Percentiles rank a stretch among this genome's conserved stretches.
Evolutionary conservation across 345 rosid species (phyloP).

Genomic region (Euphorbia pulcherrima): DNA sequence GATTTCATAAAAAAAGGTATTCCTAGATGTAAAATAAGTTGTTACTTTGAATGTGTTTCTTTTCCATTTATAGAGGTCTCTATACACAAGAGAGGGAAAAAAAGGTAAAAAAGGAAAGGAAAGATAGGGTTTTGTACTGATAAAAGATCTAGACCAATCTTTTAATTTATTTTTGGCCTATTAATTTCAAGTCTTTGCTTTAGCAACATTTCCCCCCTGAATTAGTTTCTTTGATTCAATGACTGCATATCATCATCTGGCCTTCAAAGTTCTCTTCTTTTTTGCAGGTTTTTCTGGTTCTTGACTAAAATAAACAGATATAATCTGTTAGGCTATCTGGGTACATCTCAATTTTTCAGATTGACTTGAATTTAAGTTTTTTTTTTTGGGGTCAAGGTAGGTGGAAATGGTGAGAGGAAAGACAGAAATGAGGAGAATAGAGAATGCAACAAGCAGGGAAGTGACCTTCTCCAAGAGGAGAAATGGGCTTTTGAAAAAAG

Average conservation of each 20-base stretch:
- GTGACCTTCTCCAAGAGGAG: slow-evolving; percentile 42
- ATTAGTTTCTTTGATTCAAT: too few relatives aligned
- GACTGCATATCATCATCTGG: neutral
- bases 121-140: too few relatives aligned
- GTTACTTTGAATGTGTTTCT: too few relatives aligned
- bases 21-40: too few relatives aligned
- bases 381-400: neutral
- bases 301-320: neutral
- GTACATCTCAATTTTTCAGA: neutral
- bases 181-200: too few relatives aligned
- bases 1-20: too few relatives aligned
- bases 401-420: slow-evolving; percentile 45
- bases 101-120: too few relatives aligned
- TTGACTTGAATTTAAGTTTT: neutral
- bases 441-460: slow-evolving; percentile 47
- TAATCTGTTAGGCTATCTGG: slow-evolving; percentile 5
- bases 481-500: slow-evolving; percentile 33
- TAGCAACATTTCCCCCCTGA: neutral
- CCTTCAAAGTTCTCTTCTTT: neutral
- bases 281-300: neutral
- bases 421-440: slow-evolving; percentile 48
- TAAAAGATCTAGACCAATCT: too few relatives aligned
- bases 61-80: too few relatives aligned
- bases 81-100: too few relatives aligned
- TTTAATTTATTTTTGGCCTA: too few relatives aligned